Evolutionary conservation across 768 basidiomycete genomes (phyloP).

Genomic region (Pisolithus tinctorius): DNA sequence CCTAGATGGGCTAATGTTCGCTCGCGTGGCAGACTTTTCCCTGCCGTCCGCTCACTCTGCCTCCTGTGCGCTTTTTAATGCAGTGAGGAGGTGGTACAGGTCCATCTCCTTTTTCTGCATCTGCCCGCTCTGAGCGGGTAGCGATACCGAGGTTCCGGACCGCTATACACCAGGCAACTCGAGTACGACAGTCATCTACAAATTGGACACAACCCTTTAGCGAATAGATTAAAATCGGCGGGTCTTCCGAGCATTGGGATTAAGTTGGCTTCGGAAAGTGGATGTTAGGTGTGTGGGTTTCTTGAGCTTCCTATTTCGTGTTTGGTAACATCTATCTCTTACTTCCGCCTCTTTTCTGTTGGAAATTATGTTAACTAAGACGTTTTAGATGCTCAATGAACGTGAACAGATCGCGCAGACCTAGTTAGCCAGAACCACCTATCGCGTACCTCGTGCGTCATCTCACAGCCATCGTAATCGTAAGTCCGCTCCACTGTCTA

Average conservation of each 20-base stretch:
- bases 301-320: constrained; percentile 7
- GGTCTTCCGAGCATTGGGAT: constrained; percentile 46
- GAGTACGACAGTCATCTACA: constrained; percentile 26
- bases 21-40: too few relatives aligned
- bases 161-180: constrained; percentile 27
- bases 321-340: too few relatives aligned
- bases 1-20: too few relatives aligned
- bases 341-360: too few relatives aligned
- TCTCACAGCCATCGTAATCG: constrained; percentile 43
- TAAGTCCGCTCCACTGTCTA: constrained; percentile 23
- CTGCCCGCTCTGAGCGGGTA: constrained; percentile 28
- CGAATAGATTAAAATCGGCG: constrained; percentile 40
- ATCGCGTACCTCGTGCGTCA: constrained; percentile 53
- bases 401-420: constrained; percentile 49
- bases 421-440: constrained; percentile 46
- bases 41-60: not conserved
- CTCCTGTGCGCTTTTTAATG: not conserved
- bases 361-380: constrained; percentile 44
- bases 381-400: constrained; percentile 30
- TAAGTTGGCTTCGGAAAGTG: constrained; percentile 40
- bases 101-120: constrained; percentile 24
- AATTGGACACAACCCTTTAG: constrained; percentile 22
- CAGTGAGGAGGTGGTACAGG: constrained; percentile 17
- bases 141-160: constrained; percentile 42
- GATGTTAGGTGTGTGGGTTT: constrained; percentile 34